Base-by-base conservation (phyloP, 345 rosid genomes). In the Streptanthus diversifolius region DNA sequence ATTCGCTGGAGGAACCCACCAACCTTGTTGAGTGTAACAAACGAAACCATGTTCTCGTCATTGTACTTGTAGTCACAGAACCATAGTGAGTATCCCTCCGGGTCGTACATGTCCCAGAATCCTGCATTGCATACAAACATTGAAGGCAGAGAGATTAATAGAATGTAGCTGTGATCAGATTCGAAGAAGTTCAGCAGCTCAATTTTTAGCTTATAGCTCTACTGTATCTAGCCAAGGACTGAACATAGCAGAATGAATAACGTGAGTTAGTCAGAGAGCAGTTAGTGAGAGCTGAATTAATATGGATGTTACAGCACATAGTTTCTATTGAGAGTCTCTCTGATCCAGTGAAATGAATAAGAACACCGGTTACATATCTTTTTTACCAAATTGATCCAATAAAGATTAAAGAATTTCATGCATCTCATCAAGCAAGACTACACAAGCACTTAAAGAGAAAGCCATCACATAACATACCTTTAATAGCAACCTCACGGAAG, bases 81-180 rank as follows among this genome's bases (percentile, higher is more conserved):
- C 97, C 97, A 93, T 12, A 93, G 82, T 0, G 98, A 93, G 81
- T 91, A 93, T 19, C 98, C 98, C 80, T 93, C 95, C 0, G 96
- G 90, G 74, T 93, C 98, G 43, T 86, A 89, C 97, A 93, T 93
- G 80, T 91, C 97, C 98, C 98, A 93, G 82, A 93, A 93, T 73
- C 98, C 98, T 93, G 79, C 74, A 65, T 64, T 45, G 4, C 2
- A 30, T 24, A 24, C 8, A 52, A 24, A 61, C 14, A 69, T 33
- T 13, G 44, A 60, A 32, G 18, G 6, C 51, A 55, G 13, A 55
- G 6, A 55, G 41, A 5, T 54, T 62, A 18, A 47, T 0, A 56
- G 35, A 56, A 56, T 56, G 45, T 10, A 33, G 3, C 8, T 8
- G 24, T 36, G 1, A 49, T 21, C 9, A 22, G 47, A n/a, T 32